Base-by-base conservation (phyloP, 257 asterid genomes). In the Petunia axillaris region DNA sequence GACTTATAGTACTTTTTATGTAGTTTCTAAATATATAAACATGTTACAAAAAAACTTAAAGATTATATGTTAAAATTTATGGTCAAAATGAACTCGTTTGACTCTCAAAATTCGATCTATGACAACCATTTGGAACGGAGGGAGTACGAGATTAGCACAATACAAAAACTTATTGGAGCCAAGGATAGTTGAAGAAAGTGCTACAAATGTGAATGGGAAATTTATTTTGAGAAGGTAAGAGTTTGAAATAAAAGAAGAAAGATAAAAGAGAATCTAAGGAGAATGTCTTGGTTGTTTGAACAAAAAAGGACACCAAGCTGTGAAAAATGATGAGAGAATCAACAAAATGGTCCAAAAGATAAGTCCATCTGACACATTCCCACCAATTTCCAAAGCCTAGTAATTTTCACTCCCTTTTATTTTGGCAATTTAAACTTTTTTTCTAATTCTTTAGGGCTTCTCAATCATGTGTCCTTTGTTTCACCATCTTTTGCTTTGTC, bases 401-500 rank as follows among this genome's bases (percentile, higher is more conserved):
- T 62, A 6, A 35, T 54, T 81, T 64, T 55, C 59, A 43, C 35
- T 65, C 8, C 9, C 48, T 6, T 0, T 15, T 6, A 10, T 48
- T 64, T 7, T 25, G 3, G 1, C 58, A 73, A 48, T 6, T 50
- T 50, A 15, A 16, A 37, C 4, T 6, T 53, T 10, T 48, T 73
- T 75, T 5, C 6, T 5, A 37, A 40, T 40, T 60, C 4, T 8
- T 58, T 59, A 46, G 80, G 80, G 55, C 13, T 77, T 59, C 44
- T 16, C 40, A 82, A 59, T 13, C 13, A 68, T 82, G 85, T 83
- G 93, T 87, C 90, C 85, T 81, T 80, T 83, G 39, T 81, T 57
- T 50, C 88, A 87, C 79, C 91, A 80, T 86, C 48, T 79, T 73
- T 25, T 83, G 59, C 55, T 81, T 83, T 82, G 90, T 84, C 87